Evolutionary conservation across 2,329 filamentous ascomycete genomes (phyloP).

Genomic region (Cytospora schulzeri): DNA sequence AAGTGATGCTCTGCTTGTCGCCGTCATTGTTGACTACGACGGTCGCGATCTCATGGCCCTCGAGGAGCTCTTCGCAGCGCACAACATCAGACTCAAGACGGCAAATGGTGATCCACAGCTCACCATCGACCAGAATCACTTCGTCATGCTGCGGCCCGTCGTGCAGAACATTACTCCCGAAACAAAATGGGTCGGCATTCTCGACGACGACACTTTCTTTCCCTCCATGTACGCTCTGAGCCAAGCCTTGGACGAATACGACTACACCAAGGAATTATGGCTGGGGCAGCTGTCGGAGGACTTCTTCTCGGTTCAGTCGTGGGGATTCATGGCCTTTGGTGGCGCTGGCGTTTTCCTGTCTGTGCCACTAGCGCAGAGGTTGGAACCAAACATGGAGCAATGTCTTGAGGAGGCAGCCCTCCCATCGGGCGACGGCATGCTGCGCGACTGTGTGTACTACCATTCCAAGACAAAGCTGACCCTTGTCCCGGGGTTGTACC

Average conservation of each 20-base stretch:
- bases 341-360: constrained; percentile 63
- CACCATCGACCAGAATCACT: constrained; percentile 57
- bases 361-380: constrained; percentile 50
- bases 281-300: constrained; percentile 62
- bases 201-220: constrained; percentile 68
- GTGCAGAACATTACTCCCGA: constrained; percentile 44
- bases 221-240: constrained; percentile 54
- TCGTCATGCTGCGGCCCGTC: constrained; percentile 56
- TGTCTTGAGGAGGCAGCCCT: constrained; percentile 45
- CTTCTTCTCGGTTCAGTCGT: constrained; percentile 49
- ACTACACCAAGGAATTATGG: constrained; percentile 53
- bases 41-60: constrained; percentile 35
- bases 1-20: constrained; percentile 54
- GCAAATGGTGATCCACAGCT: constrained; percentile 36
- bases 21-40: constrained; percentile 48
- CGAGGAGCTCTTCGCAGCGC: constrained; percentile 35
- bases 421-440: constrained; percentile 55
- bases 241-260: constrained; percentile 48
- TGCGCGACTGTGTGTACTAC: constrained; percentile 59
- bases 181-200: constrained; percentile 58
- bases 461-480: constrained; percentile 58
- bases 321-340: constrained; percentile 63
- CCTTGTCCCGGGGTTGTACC: constrained; percentile 56
- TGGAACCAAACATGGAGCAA: constrained; percentile 49
- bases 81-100: constrained; percentile 35